phyloP scores from a whole-genome alignment of 2,329 filamentous ascomycete species.

The Beauveria rudraprayagi region DNA sequence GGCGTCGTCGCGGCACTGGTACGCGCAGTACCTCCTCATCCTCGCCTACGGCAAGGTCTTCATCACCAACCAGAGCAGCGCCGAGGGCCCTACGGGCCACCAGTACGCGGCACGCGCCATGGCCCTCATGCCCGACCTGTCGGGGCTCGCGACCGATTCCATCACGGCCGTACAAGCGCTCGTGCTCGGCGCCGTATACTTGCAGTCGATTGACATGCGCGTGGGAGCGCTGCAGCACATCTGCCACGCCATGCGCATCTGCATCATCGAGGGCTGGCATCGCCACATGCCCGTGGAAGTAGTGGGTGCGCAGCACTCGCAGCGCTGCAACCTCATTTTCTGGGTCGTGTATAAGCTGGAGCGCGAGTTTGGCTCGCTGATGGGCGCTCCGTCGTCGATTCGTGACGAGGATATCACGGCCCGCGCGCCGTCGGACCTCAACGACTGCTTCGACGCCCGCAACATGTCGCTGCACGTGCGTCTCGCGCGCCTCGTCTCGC shows the following conservation, averaged over 20 bases:
- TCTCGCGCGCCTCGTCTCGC: constrained; percentile 18
- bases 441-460: constrained; percentile 19
- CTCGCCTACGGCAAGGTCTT: constrained; percentile 27
- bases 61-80: constrained; percentile 17
- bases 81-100: constrained; percentile 26
- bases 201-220: constrained; percentile 29
- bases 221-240: constrained; percentile 27
- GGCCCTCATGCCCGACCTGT: constrained; percentile 30
- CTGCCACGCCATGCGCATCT: constrained; percentile 25
- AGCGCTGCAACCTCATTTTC: constrained; percentile 21
- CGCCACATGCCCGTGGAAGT: constrained; percentile 19
- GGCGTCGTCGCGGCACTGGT: constrained; percentile 19
- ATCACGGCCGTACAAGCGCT: constrained; percentile 25
- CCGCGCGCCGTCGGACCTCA: constrained; percentile 21
- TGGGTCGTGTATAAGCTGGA: constrained; percentile 25
- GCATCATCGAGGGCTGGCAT: constrained; percentile 24
- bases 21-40: constrained; percentile 24
- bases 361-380: constrained; percentile 20
- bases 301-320: constrained; percentile 18
- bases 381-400: constrained; percentile 21
- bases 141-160: constrained; percentile 22
- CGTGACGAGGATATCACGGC: constrained; percentile 24
- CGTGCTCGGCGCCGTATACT: constrained; percentile 24
- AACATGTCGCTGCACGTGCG: constrained; percentile 21
- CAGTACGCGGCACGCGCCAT: constrained; percentile 32